phyloP scores from a whole-genome alignment of 352 stramenopile genomes.

The Phytophthora nicotianae region DNA sequence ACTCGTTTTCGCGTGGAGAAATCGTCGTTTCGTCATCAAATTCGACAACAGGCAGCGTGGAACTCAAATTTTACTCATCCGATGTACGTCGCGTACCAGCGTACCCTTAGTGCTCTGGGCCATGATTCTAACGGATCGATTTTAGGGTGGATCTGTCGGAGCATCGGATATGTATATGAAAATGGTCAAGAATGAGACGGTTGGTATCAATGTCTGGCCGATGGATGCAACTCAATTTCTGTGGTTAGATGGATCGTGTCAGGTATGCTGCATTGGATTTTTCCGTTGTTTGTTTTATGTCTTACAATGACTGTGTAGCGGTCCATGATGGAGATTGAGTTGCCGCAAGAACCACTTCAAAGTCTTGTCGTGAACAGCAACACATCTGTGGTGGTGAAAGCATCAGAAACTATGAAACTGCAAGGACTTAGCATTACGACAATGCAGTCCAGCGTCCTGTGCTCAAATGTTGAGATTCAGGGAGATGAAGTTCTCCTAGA shows the following conservation, averaged over 20 bases:
- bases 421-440: conserved; percentile 44
- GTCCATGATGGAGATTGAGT: conserved; percentile 42
- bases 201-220: conserved; percentile 38
- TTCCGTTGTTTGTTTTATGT: background rate
- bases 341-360: conserved; percentile 36
- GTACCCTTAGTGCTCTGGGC: too few relatives aligned
- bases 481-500: conserved; percentile 40
- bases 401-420: conserved; percentile 34
- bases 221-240: conserved; percentile 54
- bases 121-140: too few relatives aligned
- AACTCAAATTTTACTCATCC: conserved; percentile 51
- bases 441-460: conserved; percentile 55
- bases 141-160: conserved; percentile 18
- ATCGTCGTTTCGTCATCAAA: conserved; percentile 31
- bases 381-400: conserved; percentile 58
- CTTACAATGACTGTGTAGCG: conserved; percentile 29
- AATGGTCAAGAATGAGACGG: conserved; percentile 23
- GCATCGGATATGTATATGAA: conserved; percentile 39
- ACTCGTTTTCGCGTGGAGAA: conserved; percentile 51
- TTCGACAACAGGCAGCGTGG: conserved; percentile 32
- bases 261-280: conserved; percentile 36
- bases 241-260: conserved; percentile 73
- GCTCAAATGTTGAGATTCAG: conserved; percentile 41
- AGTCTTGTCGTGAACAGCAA: conserved; percentile 52
- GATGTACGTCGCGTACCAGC: conserved; percentile 29